These are phyloP conservation scores for Trichoderma afroharzianum DNA, from an alignment of 2,329 filamentous ascomycete species.

Conservation along the genomic window DNA sequence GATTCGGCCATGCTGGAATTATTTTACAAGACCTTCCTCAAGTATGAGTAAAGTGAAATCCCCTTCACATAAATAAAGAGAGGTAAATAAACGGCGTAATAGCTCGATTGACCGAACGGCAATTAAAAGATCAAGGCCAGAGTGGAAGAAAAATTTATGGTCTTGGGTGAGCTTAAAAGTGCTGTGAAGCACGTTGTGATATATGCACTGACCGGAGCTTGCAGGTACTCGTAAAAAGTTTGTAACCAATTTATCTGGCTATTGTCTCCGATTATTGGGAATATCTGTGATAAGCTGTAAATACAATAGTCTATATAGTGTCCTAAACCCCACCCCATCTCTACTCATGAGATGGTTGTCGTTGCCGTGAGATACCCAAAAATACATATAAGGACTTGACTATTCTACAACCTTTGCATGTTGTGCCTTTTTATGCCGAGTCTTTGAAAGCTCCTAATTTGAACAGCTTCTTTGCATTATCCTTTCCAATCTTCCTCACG, in stretches of 20 bases:
- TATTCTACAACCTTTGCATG: neutral
- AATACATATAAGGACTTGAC: neutral
- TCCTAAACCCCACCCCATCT: neutral
- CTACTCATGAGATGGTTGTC: neutral
- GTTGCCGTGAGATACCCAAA: neutral
- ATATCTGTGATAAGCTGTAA: neutral
- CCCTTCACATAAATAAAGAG: no score
- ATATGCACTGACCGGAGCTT: no score
- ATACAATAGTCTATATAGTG: neutral
- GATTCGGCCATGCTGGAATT: no score
- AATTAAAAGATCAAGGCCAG: neutral
- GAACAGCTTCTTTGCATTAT: constrained; percentile 41
- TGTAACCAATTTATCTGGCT: no score
- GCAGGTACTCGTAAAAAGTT: no score
- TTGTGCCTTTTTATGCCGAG: constrained; percentile 13
- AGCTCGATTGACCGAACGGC: no score
- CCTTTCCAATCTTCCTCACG: constrained; percentile 40
- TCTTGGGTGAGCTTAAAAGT: neutral
- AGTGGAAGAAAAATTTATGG: neutral
- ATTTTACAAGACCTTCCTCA: no score
- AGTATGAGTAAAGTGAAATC: no score
- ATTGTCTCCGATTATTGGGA: neutral
- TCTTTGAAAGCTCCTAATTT: constrained; percentile 38
- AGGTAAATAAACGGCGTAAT: no score
- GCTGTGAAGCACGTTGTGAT: neutral